Evolutionary conservation across 1,284 basidiomycete genomes (phyloP), one percentile per base, ranked within the genome.

Genomic region (Ceratobasidium sp.): DNA sequence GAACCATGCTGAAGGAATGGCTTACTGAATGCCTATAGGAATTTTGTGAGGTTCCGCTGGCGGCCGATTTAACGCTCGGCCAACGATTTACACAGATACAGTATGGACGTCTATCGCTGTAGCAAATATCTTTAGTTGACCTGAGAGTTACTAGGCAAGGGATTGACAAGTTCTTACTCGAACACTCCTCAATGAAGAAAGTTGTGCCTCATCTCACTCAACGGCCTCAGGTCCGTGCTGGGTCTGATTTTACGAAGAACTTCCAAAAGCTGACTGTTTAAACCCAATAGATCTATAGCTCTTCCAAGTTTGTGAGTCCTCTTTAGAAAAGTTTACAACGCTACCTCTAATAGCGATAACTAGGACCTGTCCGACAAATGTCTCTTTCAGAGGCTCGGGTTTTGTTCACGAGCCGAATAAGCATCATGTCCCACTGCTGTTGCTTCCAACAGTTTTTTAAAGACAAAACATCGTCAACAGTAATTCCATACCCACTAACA

Each of bases 231-330:
- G 62, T 64, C n/a, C 13, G 38, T 23, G 38, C 20, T 64, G 13
- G 38, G 17, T 38, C 20, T 64, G 62, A 46, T n/a, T 3, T 10
- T n/a, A n/a, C n/a, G 10, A 10, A 64, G 12, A n/a, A 15, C 23
- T 10, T 20, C 12, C 2, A 33, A 52, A 20, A 9, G 20, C 50
- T 52, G 50, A 52, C n/a, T 52, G 10, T 5, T 13, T 52, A n/a
- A 52, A 52, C 9, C 20, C 17, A 20, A 10, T 26, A 64, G 62
- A 46, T 64, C 42, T 64, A 64, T 42, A 64, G 62, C 62, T 64
- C 62, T 23, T 6, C 23, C 20, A 42, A 61, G 40, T 61, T 61
- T n/a, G 59, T 57, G 28, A 57, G 56, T 57, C n/a, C 12, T 23
- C n/a, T 57, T 33, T 3, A 26, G 7, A 33, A 26, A 57, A 9